Evolutionary conservation across 2,329 filamentous ascomycete species (phyloP).

Genomic region (Hymenoscyphus infarciens): DNA sequence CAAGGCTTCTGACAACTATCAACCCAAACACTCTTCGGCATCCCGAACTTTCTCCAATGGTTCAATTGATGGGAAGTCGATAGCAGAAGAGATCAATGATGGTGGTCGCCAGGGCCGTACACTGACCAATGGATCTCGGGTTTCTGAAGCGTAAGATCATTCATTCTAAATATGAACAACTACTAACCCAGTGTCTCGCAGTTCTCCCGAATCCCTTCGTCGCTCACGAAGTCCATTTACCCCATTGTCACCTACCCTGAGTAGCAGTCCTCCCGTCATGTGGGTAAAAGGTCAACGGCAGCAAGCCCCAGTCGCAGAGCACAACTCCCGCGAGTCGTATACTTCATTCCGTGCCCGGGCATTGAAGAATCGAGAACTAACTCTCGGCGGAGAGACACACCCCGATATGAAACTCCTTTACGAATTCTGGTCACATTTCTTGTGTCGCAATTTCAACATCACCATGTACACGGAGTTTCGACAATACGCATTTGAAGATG

Average conservation of each 20-base stretch:
- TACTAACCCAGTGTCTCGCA: conserved; percentile 16
- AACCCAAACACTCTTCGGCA: conserved; percentile 38
- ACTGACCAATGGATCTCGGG: conserved; percentile 37
- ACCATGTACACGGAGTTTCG: conserved; percentile 75
- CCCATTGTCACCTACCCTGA: conserved; percentile 26
- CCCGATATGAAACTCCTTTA: conserved; percentile 65
- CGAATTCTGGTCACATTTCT: conserved; percentile 71
- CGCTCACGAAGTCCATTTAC: conserved; percentile 29
- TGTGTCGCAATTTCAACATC: conserved; percentile 69
- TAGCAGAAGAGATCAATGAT: conserved; percentile 45
- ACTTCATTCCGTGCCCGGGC: conserved; percentile 39
- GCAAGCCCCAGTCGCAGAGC: conserved; percentile 35
- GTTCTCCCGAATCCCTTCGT: conserved; percentile 28
- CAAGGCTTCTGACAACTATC: conserved; percentile 36
- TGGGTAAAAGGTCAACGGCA: conserved; percentile 37
- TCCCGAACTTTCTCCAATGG: conserved; percentile 53
- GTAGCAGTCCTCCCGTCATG: conserved; percentile 35
- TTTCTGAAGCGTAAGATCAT: conserved; percentile 36
- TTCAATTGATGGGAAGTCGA: conserved; percentile 50
- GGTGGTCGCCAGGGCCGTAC: conserved; percentile 38
- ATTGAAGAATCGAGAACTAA: conserved; percentile 38
- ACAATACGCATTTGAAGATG: conserved; percentile 62
- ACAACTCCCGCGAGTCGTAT: conserved; percentile 37
- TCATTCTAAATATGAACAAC: background rate
- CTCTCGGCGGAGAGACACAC: conserved; percentile 40